Conservation (phyloP, 164 flowering plant species). For the Macadamia integrifolia region DNA sequence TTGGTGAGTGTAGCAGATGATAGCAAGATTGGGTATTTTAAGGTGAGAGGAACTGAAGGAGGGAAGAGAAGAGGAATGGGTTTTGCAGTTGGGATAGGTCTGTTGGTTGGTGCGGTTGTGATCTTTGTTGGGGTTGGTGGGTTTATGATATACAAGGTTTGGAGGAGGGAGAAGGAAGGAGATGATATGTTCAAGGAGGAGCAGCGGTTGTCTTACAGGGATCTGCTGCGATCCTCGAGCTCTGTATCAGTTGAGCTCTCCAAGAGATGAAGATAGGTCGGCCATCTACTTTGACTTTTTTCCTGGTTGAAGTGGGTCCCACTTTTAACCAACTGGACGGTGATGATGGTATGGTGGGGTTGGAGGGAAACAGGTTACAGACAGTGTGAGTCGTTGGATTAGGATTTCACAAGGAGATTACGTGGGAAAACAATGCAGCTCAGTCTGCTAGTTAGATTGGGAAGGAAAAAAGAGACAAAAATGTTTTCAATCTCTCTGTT, state of each 20-base stretch:
- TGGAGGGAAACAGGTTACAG: too few relatives aligned
- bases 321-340: too few relatives aligned
- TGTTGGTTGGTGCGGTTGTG: neutral
- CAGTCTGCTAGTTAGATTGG: too few relatives aligned
- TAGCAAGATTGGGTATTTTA: conserved; percentile 59
- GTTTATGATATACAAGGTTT: conserved; percentile 19
- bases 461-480: too few relatives aligned
- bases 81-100: neutral
- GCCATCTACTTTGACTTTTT: too few relatives aligned
- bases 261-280: conserved; percentile 12
- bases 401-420: too few relatives aligned
- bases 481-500: too few relatives aligned
- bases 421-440: too few relatives aligned
- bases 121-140: conserved; percentile 25
- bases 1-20: conserved; percentile 53
- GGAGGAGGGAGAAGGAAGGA: conserved; percentile 33
- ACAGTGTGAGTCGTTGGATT: too few relatives aligned
- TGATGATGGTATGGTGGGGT: too few relatives aligned
- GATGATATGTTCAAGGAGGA: conserved; percentile 20
- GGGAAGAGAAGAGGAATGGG: conserved; percentile 14
- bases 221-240: conserved; percentile 44
- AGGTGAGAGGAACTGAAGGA: conserved; percentile 24
- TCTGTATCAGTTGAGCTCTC: conserved; percentile 47
- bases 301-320: too few relatives aligned
- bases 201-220: conserved; percentile 53